Evolutionary conservation across 176 grass and related monocot genomes (phyloP).

Genomic region (Cenchrus fungigraminus): DNA sequence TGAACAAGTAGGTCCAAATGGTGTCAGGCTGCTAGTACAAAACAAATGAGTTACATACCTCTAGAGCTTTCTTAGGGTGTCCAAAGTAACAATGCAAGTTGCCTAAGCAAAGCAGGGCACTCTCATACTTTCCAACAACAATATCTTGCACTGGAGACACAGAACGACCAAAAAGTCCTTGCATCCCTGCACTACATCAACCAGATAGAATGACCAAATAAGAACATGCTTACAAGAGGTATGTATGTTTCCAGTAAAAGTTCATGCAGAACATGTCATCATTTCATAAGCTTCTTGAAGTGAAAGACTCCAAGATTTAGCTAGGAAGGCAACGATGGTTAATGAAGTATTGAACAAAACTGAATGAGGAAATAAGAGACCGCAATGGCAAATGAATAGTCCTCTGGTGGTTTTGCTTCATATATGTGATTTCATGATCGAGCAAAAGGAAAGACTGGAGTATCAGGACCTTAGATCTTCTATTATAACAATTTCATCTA

Average conservation of each 20-base stretch:
- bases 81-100: constrained; percentile 95
- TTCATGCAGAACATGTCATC: constrained; percentile 19
- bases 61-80: constrained; percentile 91
- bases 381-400: neutral
- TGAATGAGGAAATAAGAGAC: constrained; percentile 3
- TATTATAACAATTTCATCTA: constrained; percentile 19
- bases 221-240: constrained; percentile 22
- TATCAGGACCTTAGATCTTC: neutral
- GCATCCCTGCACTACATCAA: constrained; percentile 88
- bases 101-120: constrained; percentile 87
- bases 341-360: constrained; percentile 25
- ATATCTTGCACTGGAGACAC: constrained; percentile 62
- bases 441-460: neutral
- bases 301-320: constrained; percentile 3
- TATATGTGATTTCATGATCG: neutral
- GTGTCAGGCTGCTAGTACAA: neutral
- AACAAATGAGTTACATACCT: constrained; percentile 57
- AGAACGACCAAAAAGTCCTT: constrained; percentile 79
- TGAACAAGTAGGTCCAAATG: constrained; percentile 22
- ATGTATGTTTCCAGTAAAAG: neutral
- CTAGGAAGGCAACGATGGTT: neutral
- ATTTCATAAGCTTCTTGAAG: constrained; percentile 26
- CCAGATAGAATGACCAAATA: constrained; percentile 37
- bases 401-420: constrained; percentile 4
- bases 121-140: constrained; percentile 90